Evolutionary conservation across 805 yeast species (phyloP), one percentile per base, ranked within the genome.

Genomic region (Danielozyma ontarioensis): DNA sequence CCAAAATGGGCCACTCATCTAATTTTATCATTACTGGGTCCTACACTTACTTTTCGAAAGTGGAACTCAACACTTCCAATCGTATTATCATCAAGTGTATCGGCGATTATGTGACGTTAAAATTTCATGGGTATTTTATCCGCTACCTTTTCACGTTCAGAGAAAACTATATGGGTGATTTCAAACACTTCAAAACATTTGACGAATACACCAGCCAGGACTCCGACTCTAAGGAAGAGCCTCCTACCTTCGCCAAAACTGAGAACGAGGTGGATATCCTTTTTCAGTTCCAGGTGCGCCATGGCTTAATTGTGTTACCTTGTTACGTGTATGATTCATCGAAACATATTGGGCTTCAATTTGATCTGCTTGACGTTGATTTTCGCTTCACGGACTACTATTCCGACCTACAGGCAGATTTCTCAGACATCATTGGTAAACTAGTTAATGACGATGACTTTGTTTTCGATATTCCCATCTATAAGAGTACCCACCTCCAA

Each of bases 121-220:
- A 81, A 30, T 74, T 82, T 28, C 84, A 84, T 51, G 98, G 98
- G 0, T 83, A 77, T 53, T 70, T 88, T 5, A 67, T 87, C 5
- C 76, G 81, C 42, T 87, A 83, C 53, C 62, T 90, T 27, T 76
- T 88, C 65, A 72, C 77, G 12, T 66, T 93, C 30, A 73, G 81
- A 29, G 96, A 85, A 50, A 93, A 93, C 51, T 90, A 93, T 53
- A 84, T 93, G 55, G 98, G 98, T 2, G 93, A 85, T 28, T 70
- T 72, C 39, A 69, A 76, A n/a, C 85, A 80, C 45, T 93, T 93
- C 53, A 78, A 75, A 43, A 93, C 97, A 0, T 70, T 87, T 29
- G 93, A 86, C 41, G 98, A 90, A 52, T 89, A 80, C 44, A 73
- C 78, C 3, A 14, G 8, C 22, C 8, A 6, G 8, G 22, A 19